Base-by-base conservation (phyloP, 2,329 filamentous ascomycete species). In the Apiospora arundinis region DNA sequence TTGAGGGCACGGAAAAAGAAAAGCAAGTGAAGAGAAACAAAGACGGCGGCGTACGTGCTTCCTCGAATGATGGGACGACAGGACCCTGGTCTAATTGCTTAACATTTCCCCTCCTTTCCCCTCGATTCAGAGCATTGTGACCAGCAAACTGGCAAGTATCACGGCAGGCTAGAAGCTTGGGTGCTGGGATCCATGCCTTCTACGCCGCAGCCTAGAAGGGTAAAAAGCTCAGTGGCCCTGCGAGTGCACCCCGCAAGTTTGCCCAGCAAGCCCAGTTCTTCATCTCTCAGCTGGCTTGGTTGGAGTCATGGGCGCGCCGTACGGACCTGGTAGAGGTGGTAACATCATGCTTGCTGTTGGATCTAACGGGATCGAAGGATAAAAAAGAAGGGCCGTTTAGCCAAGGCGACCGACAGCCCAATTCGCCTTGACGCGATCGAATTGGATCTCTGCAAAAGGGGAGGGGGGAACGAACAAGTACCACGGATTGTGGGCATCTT, bases 141-240 rank as follows among this genome's bases (percentile, higher is more conserved):
- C 52, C 37, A 28, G 28, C 28, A 60, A 21, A 18, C 52, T 37
- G 52, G 52, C 52, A 60, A 60, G 52, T 60, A 60, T 60, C 52
- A 60, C 52, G 52, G 52, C 52, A 60, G 37, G 52, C 52, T 37
- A 37, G 52, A 60, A 60, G 52, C 52, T 60, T 60, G 52, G 52
- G 28, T 40, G 52, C 52, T 60, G 21, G 52, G 52, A 60, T 60
- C 52, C 28, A 60, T 60, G 52, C 25, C 28, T 60, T 60, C 28
- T 37, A 32, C 52, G 25, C 16, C 52, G 28, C 28, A 60, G 52
- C 28, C 52, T 60, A n/a, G 28, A 60, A 37, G 52, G 52, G 52
- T 60, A 60, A 60, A 60, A 60, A 28, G 52, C 16, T 8, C 52
- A 60, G 28, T 28, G 28, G 21, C 28, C 52, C 52, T 12, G 28